Evolutionary conservation across 2,329 filamentous ascomycete species (phyloP).

Genomic region (Aspergillus sp.): DNA sequence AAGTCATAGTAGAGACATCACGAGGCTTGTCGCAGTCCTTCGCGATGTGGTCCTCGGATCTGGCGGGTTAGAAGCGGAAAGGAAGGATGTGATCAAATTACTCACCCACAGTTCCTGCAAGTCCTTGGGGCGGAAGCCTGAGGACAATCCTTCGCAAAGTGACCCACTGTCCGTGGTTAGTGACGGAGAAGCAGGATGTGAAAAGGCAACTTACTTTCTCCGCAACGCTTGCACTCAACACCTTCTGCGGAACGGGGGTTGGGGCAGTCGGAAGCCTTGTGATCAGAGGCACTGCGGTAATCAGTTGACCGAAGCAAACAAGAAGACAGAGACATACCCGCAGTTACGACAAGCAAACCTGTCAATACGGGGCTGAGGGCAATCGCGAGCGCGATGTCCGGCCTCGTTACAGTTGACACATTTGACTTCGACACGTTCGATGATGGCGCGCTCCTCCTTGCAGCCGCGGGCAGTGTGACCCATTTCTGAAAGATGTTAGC

Average conservation of each 20-base stretch:
- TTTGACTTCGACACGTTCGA: constrained; percentile 50
- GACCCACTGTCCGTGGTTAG: constrained; percentile 40
- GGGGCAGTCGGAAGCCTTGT: constrained; percentile 54
- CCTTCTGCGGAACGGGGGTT: constrained; percentile 49
- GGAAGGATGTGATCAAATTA: neutral
- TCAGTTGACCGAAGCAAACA: constrained; percentile 23
- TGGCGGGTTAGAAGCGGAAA: constrained; percentile 24
- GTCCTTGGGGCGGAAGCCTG: constrained; percentile 38
- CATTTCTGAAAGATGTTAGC: constrained; percentile 40
- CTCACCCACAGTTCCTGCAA: constrained; percentile 53
- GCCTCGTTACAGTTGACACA: constrained; percentile 55
- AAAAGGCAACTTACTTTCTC: constrained; percentile 36
- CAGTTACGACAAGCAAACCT: constrained; percentile 58
- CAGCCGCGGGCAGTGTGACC: constrained; percentile 56
- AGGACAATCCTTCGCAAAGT: constrained; percentile 54
- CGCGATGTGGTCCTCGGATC: constrained; percentile 48
- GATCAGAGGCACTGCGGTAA: constrained; percentile 44
- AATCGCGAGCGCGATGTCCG: constrained; percentile 57
- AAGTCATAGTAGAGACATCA: constrained; percentile 45
- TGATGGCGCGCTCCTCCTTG: constrained; percentile 49
- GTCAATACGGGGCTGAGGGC: constrained; percentile 43
- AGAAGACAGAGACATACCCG: constrained; percentile 39
- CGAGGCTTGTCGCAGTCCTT: constrained; percentile 50
- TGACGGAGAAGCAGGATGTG: neutral
- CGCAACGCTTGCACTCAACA: constrained; percentile 52